These are phyloP conservation scores for Lentinus tigrinus DNA, from an alignment of 768 basidiomycete genomes.

Conservation along the genomic window DNA sequence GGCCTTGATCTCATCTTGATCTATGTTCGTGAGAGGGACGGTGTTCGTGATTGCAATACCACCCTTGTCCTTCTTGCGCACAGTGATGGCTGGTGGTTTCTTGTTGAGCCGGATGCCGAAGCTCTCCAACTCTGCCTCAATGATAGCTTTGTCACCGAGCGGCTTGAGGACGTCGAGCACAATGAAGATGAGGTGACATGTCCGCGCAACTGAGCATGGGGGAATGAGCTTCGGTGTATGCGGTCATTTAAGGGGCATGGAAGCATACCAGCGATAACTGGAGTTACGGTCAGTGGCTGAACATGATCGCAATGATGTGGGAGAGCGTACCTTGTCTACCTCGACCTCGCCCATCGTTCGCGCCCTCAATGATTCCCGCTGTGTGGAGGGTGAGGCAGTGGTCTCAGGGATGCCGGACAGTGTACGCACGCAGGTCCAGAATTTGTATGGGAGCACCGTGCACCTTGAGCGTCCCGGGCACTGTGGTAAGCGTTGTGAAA, in stretches of 20 bases:
- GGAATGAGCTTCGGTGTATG: neutral
- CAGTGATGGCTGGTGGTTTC: constrained; percentile 81
- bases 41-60: constrained; percentile 95
- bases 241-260: neutral
- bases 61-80: constrained; percentile 87
- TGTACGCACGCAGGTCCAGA: constrained; percentile 77
- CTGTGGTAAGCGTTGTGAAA: constrained; percentile 94
- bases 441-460: constrained; percentile 97
- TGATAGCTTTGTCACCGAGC: constrained; percentile 90
- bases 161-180: constrained; percentile 98
- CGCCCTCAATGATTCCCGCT: constrained; percentile 95
- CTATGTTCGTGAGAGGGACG: constrained; percentile 92
- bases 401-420: neutral
- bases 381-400: constrained; percentile 20
- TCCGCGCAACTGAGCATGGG: constrained; percentile 75
- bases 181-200: constrained; percentile 98
- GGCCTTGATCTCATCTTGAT: constrained; percentile 95
- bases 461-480: constrained; percentile 91
- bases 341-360: constrained; percentile 71
- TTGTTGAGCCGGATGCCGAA: constrained; percentile 98
- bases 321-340: constrained; percentile 83
- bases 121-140: constrained; percentile 94
- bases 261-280: constrained; percentile 60
- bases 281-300: neutral
- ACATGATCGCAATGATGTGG: neutral